These are phyloP conservation scores for Ramaria rubella DNA, from an alignment of 768 basidiomycete species.

Conservation along the genomic window DNA sequence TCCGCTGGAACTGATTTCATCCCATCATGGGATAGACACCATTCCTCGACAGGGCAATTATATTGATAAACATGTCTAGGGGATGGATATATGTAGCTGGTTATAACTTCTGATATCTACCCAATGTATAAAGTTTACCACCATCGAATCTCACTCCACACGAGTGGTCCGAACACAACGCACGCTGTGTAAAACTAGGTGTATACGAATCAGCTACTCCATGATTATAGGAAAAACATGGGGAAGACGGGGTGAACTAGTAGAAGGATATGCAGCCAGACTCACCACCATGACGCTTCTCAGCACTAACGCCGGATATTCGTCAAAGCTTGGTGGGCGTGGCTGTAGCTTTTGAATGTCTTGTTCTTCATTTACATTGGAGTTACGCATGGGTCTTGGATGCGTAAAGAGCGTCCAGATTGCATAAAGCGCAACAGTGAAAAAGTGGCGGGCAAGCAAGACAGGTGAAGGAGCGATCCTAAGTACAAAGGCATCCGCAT, in stretches of 20 bases:
- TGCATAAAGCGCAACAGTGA: slow-evolving; percentile 90
- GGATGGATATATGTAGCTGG: too few relatives aligned
- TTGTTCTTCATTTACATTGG: background rate
- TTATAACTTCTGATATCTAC: background rate
- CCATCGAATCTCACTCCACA: slow-evolving; percentile 85
- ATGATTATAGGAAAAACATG: slow-evolving; percentile 5
- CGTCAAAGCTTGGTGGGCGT: slow-evolving; percentile 39
- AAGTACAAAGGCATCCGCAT: background rate
- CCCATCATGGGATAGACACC: too few relatives aligned
- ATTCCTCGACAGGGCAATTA: too few relatives aligned
- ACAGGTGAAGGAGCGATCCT: slow-evolving; percentile 78
- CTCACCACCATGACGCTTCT: slow-evolving; percentile 62
- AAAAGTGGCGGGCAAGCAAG: slow-evolving; percentile 86
- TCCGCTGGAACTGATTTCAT: too few relatives aligned
- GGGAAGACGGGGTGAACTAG: slow-evolving; percentile 25
- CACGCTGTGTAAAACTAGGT: slow-evolving; percentile 83
- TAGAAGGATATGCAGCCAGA: background rate
- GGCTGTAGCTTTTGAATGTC: slow-evolving; percentile 30
- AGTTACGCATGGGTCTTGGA: slow-evolving; percentile 26
- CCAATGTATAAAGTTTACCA: slow-evolving; percentile 31
- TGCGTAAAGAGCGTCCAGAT: slow-evolving; percentile 85
- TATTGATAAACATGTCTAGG: too few relatives aligned
- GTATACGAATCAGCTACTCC: background rate
- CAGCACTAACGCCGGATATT: slow-evolving; percentile 63
- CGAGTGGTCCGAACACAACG: slow-evolving; percentile 78